phyloP scores from a whole-genome alignment of 257 asterid species.

The Buddleja alternifolia region DNA sequence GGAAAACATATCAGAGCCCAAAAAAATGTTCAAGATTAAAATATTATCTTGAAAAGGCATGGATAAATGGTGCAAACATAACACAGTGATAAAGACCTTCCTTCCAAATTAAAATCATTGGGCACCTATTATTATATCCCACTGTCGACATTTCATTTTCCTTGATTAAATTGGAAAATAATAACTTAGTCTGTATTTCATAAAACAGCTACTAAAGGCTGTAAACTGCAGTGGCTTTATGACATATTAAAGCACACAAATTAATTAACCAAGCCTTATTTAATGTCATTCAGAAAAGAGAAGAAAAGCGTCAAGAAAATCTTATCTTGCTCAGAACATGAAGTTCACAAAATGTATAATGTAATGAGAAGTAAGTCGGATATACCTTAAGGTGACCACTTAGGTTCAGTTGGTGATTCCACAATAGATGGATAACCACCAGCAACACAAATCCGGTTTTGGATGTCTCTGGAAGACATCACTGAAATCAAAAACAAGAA shows the following conservation, averaged over 20 bases:
- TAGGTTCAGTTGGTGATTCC: constrained; percentile 96
- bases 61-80: neutral
- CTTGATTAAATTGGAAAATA: neutral
- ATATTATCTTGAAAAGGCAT: neutral
- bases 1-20: constrained; percentile 11
- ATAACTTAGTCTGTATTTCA: neutral
- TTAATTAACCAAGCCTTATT: no score
- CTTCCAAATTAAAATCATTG: neutral
- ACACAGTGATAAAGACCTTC: neutral
- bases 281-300: no score
- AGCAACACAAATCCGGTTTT: constrained; percentile 74
- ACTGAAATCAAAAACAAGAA: constrained; percentile 14
- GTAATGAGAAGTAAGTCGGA: neutral
- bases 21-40: neutral
- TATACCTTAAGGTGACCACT: constrained; percentile 97
- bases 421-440: constrained; percentile 78
- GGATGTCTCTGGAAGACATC: constrained; percentile 59
- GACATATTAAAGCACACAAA: no score
- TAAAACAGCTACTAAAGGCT: neutral
- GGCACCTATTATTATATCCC: neutral
- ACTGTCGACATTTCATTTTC: neutral
- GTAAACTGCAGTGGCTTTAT: no score
- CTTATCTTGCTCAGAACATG: constrained; percentile 24
- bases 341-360: neutral
- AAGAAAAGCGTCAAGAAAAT: neutral